Conservation (phyloP, 2,329 filamentous ascomycete species). For the Colletotrichum sp. region DNA sequence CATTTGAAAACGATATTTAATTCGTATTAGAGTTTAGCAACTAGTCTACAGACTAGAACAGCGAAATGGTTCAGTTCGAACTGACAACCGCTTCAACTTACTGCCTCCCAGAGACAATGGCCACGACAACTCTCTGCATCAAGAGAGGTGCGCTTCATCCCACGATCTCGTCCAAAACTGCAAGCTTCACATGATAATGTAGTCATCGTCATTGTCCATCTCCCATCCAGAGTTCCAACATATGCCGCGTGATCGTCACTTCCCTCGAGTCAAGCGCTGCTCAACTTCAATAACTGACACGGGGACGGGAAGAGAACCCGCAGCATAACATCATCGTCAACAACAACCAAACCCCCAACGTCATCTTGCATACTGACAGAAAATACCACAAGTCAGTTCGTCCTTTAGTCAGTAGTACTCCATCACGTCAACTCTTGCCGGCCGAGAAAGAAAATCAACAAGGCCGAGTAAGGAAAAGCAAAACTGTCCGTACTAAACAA, state of each 20-base stretch:
- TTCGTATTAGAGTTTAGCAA: not conserved
- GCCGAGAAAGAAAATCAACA: not conserved
- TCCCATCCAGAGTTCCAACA: not conserved
- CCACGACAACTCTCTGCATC: not conserved
- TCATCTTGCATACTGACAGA: not conserved
- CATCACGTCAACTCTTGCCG: not conserved
- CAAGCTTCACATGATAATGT: not conserved
- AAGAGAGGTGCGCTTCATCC: not conserved
- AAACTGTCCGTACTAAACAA: not conserved
- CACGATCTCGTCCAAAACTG: not conserved
- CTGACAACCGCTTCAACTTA: not conserved
- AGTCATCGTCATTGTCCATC: not conserved
- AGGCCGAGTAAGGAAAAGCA: not conserved
- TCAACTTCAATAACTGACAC: not conserved
- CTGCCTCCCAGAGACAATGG: not conserved
- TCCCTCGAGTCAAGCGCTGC: not conserved
- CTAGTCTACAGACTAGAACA: fast-evolving
- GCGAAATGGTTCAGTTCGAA: not conserved
- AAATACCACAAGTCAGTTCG: not conserved
- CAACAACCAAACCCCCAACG: not conserved
- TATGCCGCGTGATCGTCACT: not conserved
- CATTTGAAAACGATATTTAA: not conserved
- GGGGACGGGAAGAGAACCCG: not conserved
- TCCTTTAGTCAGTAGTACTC: not conserved
- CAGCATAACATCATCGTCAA: not conserved